These are phyloP conservation scores for Xanthoconium stramineum DNA, from an alignment of 768 basidiomycete genomes.

Conservation along the genomic window DNA sequence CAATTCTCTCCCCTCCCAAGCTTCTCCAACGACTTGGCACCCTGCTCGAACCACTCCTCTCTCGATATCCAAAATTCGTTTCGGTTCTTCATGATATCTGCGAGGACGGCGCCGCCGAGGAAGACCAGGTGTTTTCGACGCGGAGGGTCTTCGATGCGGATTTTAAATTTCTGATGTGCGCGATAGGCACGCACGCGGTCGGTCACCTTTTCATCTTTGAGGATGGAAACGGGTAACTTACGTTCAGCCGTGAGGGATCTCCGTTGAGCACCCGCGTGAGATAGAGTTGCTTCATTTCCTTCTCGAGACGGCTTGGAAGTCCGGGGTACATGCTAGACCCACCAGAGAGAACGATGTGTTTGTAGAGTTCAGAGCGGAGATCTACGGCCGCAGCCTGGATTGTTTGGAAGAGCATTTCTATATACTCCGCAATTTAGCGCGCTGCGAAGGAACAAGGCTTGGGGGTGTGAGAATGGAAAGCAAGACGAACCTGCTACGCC, in stretches of 20 bases:
- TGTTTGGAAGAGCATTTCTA: conserved; percentile 95
- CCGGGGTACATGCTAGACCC: conserved; percentile 99
- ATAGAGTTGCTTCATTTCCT: conserved; percentile 99
- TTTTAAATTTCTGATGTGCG: conserved; percentile 89
- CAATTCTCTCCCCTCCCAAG: conserved; percentile 65
- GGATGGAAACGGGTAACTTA: conserved; percentile 39
- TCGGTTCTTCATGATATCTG: conserved; percentile 96
- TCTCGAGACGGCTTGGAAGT: conserved; percentile 92
- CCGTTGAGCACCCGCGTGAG: conserved; percentile 84
- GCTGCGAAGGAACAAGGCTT: too few relatives aligned
- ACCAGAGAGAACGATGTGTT: conserved; percentile 96
- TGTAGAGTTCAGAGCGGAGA: conserved; percentile 87
- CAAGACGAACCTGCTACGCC: conserved; percentile 80
- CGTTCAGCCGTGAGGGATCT: conserved; percentile 81
- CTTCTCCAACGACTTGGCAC: conserved; percentile 77
- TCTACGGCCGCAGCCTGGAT: conserved; percentile 92
- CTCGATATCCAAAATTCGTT: conserved; percentile 95
- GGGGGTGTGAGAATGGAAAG: not conserved
- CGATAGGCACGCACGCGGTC: not conserved
- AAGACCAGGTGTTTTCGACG: conserved; percentile 99
- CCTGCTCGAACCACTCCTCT: conserved; percentile 95
- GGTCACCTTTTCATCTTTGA: not conserved
- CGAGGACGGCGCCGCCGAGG: conserved; percentile 96
- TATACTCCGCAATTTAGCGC: not conserved
- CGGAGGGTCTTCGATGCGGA: conserved; percentile 96